phyloP scores from a whole-genome alignment of 805 yeast genomes.

The Saccharomyces eubayanus region DNA sequence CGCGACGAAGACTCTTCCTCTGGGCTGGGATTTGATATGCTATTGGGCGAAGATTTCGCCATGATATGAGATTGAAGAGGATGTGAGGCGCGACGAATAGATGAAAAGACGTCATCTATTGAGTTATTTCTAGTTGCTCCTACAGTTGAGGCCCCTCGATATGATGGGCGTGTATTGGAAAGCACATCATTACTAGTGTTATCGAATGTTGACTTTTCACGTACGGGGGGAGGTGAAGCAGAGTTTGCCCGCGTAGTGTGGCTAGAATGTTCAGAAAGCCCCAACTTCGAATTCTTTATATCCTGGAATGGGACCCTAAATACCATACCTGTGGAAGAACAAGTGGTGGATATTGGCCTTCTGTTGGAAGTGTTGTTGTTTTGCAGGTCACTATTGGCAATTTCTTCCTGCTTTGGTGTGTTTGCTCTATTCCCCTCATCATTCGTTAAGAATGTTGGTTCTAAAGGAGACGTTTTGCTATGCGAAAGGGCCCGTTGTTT shows the following conservation, averaged over 20 bases:
- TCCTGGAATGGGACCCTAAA: constrained; percentile 71
- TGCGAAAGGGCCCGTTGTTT: not conserved
- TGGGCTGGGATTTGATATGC: not conserved
- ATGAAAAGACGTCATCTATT: not conserved
- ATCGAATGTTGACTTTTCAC: not conserved
- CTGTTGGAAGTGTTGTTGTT: not conserved
- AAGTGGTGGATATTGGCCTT: constrained; percentile 17
- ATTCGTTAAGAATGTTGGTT: not conserved
- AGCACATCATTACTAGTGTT: not conserved
- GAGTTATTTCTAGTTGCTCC: not conserved
- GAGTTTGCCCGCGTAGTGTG: not conserved
- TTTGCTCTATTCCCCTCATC: not conserved
- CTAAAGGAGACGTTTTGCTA: not conserved
- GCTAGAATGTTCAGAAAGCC: not conserved
- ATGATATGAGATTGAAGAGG: constrained; percentile 2
- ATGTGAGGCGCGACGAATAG: constrained; percentile 10
- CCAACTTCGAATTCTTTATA: not conserved
- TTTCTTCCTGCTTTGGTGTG: not conserved
- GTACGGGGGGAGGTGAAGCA: not conserved
- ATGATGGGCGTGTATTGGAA: not conserved
- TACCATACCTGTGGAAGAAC: constrained; percentile 30
- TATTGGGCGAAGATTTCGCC: not conserved
- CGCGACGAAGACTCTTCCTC: not conserved
- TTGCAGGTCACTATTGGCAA: not conserved
- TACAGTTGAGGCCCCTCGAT: not conserved